A percentile compares a stretch with the other conserved stretches of the same genome.
These are phyloP conservation scores for Nakaseomyces bracarensis DNA, from an alignment of 1,139 yeast species.

Conservation along the genomic window DNA sequence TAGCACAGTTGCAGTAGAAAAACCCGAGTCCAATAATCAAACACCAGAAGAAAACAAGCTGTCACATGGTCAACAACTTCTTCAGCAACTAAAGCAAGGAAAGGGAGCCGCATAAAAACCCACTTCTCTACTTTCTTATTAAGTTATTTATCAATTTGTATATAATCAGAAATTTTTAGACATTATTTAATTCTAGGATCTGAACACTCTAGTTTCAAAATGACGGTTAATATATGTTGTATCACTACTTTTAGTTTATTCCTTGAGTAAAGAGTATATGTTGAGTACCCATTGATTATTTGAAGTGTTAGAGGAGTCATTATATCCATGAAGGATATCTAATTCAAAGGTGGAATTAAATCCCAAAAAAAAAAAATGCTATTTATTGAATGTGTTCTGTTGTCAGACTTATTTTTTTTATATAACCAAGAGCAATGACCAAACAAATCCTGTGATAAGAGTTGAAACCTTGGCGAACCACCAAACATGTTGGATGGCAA, in stretches of 20 bases:
- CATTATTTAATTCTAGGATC: neutral
- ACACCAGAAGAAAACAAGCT: slow-evolving; percentile 8
- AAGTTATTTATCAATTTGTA: slow-evolving; percentile 2
- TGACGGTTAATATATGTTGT: neutral
- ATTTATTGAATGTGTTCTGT: no score
- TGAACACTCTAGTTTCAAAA: no score
- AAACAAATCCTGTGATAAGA: slow-evolving; percentile 35
- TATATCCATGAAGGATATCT: no score
- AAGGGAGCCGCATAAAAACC: slow-evolving; percentile 9
- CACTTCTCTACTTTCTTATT: neutral
- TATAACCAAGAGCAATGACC: slow-evolving; percentile 19
- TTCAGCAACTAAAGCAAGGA: slow-evolving; percentile 27
- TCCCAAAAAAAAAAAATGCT: no score
- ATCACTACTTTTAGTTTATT: neutral
- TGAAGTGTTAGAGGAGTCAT: no score
- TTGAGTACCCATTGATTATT: no score
- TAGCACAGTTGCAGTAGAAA: slow-evolving; percentile 3
- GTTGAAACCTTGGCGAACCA: slow-evolving; percentile 70
- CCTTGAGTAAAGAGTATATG: neutral
- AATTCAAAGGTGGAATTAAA: no score
- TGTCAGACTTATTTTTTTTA: slow-evolving; percentile 5
- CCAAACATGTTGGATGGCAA: slow-evolving; percentile 89
- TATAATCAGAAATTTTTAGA: slow-evolving; percentile 3
- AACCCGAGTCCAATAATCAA: neutral
- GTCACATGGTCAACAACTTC: slow-evolving; percentile 27